Conservation (phyloP, 2,329 filamentous ascomycete species). For the Lachnellula occidentalis region DNA sequence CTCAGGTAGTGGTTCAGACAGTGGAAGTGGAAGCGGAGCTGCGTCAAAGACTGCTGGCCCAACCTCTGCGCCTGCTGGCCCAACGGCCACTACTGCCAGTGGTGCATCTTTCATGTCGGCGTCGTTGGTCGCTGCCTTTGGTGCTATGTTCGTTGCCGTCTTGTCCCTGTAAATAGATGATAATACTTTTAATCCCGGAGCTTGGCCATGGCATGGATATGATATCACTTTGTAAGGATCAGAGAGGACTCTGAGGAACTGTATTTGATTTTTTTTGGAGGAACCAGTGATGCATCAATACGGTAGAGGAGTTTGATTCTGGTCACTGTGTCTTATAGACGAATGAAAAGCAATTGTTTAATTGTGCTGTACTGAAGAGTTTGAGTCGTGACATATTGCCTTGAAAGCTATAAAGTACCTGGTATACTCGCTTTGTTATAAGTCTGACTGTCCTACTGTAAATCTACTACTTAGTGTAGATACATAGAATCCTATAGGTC, state of each 20-base stretch:
- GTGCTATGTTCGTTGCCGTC: constrained; percentile 17
- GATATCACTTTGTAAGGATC: background rate
- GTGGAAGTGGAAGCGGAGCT: no score
- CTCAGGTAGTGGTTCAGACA: no score
- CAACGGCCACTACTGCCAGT: constrained; percentile 6
- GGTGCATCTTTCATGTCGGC: constrained; percentile 14
- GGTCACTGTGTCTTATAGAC: background rate
- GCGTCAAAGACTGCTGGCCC: no score
- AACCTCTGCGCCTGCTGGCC: background rate
- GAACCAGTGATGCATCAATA: background rate
- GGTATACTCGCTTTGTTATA: no score
- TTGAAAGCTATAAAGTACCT: no score
- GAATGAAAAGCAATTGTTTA: background rate
- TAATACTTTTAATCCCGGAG: background rate
- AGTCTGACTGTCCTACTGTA: no score
- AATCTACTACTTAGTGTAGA: no score
- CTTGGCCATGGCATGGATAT: background rate
- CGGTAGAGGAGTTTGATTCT: background rate
- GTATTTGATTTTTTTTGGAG: background rate
- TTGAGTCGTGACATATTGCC: no score
- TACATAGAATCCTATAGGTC: no score
- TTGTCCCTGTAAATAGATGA: constrained; percentile 21
- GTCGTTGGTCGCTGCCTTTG: constrained; percentile 18
- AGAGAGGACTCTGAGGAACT: background rate
- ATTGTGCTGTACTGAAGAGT: no score